Percentiles rank a stretch among this genome's conserved stretches.
These are phyloP conservation scores for Lagenidium giganteum DNA, from an alignment of 352 stramenopile genomes.

Conservation along the genomic window DNA sequence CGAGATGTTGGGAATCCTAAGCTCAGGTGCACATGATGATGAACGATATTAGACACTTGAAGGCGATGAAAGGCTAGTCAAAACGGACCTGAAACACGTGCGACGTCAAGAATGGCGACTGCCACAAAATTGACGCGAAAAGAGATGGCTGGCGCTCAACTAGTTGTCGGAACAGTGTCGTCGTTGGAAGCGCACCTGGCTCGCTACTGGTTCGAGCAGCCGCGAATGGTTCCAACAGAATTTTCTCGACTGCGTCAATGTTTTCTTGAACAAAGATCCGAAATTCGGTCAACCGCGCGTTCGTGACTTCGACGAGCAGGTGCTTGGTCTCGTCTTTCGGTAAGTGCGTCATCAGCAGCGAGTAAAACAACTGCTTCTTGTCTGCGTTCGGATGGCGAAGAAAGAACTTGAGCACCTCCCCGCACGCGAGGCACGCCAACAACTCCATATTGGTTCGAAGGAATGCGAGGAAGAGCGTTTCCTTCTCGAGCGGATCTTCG, in stretches of 20 bases:
- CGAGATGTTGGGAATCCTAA: conserved; percentile 45
- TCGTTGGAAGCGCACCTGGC: neutral
- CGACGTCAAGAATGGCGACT: conserved; percentile 51
- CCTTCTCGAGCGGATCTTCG: conserved; percentile 24
- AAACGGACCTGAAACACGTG: conserved; percentile 62
- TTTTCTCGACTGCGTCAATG: conserved; percentile 38
- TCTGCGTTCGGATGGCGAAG: conserved; percentile 16
- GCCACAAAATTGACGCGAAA: conserved; percentile 54
- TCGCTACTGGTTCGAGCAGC: neutral
- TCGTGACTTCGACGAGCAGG: conserved; percentile 26
- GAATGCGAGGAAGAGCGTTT: conserved; percentile 29
- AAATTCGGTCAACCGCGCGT: conserved; percentile 24
- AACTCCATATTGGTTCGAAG: conserved; percentile 26
- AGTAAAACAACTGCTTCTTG: conserved; percentile 27
- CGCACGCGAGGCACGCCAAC: conserved; percentile 21
- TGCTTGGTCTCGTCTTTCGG: conserved; percentile 10
- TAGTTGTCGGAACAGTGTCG: conserved; percentile 42
- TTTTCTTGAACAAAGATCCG: conserved; percentile 41
- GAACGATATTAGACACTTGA: neutral
- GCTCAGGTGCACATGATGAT: neutral
- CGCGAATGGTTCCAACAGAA: conserved; percentile 22
- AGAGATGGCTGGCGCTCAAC: conserved; percentile 50
- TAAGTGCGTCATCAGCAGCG: conserved; percentile 28
- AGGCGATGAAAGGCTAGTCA: too few relatives aligned
- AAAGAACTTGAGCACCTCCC: conserved; percentile 30